Evolutionary conservation across 371 early-diverging fungal genomes (phyloP).

Genomic region (Catenaria anguillulae): DNA sequence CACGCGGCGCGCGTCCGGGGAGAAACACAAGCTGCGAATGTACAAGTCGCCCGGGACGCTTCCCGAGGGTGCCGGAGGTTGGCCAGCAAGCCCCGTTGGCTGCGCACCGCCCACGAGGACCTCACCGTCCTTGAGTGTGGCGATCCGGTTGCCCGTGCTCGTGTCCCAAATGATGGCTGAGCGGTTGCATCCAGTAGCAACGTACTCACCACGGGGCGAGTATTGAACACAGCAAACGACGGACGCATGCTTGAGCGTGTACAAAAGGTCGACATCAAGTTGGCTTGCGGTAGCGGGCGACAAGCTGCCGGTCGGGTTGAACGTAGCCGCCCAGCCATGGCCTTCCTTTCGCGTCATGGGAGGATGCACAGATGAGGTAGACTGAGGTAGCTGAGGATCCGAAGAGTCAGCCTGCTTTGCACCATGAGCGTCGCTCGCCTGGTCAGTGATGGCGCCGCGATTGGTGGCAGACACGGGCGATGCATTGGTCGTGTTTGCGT

Average conservation of each 20-base stretch:
- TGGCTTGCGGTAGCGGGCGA: not conserved
- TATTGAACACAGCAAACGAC: constrained; percentile 96
- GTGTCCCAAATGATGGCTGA: constrained; percentile 80
- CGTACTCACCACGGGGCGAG: constrained; percentile 72
- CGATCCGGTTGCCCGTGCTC: constrained; percentile 32
- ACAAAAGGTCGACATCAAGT: constrained; percentile 64
- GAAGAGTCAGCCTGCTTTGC: not conserved
- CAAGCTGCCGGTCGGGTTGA: constrained; percentile 27
- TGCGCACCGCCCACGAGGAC: not conserved
- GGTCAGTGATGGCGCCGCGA: too few species aligned
- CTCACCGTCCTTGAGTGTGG: constrained; percentile 6
- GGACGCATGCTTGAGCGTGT: constrained; percentile 70
- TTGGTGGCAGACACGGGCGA: not conserved
- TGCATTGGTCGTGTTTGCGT: not conserved
- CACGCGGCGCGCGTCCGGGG: constrained; percentile 75
- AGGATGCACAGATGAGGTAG: not conserved
- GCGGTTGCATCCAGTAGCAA: constrained; percentile 92
- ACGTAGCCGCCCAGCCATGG: constrained; percentile 52
- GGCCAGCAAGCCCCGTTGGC: not conserved
- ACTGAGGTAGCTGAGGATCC: not conserved
- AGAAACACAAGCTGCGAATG: constrained; percentile 92
- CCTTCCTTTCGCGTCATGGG: not conserved
- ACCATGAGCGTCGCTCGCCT: not conserved
- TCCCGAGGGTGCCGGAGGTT: too few species aligned
- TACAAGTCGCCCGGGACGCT: constrained; percentile 52